Evolutionary conservation across 2,329 filamentous ascomycete genomes (phyloP), one percentile per base, ranked within the genome.

Genomic region (Fusarium solani-melongenae): DNA sequence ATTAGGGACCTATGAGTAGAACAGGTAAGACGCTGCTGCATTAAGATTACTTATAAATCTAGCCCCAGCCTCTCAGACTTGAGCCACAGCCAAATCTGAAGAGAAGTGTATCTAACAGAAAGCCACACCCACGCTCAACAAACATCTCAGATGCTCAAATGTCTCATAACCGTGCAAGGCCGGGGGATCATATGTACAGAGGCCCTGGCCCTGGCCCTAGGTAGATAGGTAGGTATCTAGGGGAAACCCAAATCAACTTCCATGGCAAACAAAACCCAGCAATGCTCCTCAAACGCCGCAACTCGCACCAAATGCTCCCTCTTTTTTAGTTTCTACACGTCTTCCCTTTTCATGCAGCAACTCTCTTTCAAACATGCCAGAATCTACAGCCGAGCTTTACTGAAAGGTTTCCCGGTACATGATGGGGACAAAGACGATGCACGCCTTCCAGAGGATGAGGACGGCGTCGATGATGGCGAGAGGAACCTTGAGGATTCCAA

Each of bases 401-500:
- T 75, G 72, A 56, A 84, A 84, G 20, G 78, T 80, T 84, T 97
- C 94, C 36, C 88, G 88, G 80, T 91, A 90, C 79, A 97, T 90
- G 76, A 95, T 94, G 4, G 95, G 95, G 76, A 96, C 86, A 78
- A 98, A 95, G 15, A 97, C 94, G 58, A 92, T 85, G 76, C 92
- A 93, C 0, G 95, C 95, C 75, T 92, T 96, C 87, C 89, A 95
- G 66, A 97, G 90, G 59, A 97, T 91, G 72, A 91, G 82, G 6
- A 93, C 78, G 33, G 90, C 91, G 79, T 92, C 89, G 56, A 92
- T 83, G 5, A 94, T 71, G 11, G 92, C 88, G 14, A 93, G 69
- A 0, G 94, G 93, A 4, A 79, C 71, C 75, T 82, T 83, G 79
- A 87, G 79, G 79, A 83, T 69, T 87, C 86, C 72, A 7, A 77